Conservation (phyloP, 2,329 filamentous ascomycete genomes). For the Colletotrichum sp. region DNA sequence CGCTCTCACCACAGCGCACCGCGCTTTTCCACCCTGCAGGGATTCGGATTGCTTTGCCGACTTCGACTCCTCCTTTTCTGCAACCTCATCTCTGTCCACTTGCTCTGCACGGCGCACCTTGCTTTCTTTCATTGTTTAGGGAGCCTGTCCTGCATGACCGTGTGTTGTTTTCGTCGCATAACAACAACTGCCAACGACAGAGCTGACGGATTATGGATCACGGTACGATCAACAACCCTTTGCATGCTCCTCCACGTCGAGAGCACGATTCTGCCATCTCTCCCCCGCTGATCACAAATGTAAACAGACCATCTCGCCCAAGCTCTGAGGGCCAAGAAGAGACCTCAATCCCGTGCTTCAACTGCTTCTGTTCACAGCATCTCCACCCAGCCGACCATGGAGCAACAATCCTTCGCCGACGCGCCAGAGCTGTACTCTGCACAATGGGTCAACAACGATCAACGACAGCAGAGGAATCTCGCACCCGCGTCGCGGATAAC, state of each 20-base stretch:
- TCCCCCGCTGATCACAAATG: slow-evolving; percentile 26
- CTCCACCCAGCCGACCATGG: slow-evolving; percentile 56
- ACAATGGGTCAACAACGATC: slow-evolving; percentile 55
- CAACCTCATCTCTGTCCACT: background rate
- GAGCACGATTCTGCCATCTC: slow-evolving; percentile 20
- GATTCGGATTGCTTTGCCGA: slow-evolving; percentile 4
- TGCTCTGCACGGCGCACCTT: background rate
- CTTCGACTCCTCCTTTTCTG: background rate
- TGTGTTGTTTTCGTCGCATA: slow-evolving; percentile 24
- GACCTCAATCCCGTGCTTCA: slow-evolving; percentile 59
- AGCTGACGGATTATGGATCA: slow-evolving; percentile 18
- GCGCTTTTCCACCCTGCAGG: slow-evolving; percentile 16
- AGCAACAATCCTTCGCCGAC: slow-evolving; percentile 50
- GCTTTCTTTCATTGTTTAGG: slow-evolving; percentile 17
- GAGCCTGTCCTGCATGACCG: slow-evolving; percentile 9
- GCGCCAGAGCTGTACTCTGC: slow-evolving; percentile 49
- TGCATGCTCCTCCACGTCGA: background rate
- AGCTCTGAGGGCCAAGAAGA: slow-evolving; percentile 47
- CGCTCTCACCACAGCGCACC: slow-evolving; percentile 20
- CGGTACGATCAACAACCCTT: slow-evolving; percentile 4
- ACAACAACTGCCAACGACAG: slow-evolving; percentile 9
- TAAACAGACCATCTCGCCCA: slow-evolving; percentile 36
- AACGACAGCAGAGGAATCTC: slow-evolving; percentile 49
- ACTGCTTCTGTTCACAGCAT: slow-evolving; percentile 63
- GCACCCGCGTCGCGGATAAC: slow-evolving; percentile 51